phyloP scores from a whole-genome alignment of 2,329 filamentous ascomycete species.

The Phialocephala subalpina region DNA sequence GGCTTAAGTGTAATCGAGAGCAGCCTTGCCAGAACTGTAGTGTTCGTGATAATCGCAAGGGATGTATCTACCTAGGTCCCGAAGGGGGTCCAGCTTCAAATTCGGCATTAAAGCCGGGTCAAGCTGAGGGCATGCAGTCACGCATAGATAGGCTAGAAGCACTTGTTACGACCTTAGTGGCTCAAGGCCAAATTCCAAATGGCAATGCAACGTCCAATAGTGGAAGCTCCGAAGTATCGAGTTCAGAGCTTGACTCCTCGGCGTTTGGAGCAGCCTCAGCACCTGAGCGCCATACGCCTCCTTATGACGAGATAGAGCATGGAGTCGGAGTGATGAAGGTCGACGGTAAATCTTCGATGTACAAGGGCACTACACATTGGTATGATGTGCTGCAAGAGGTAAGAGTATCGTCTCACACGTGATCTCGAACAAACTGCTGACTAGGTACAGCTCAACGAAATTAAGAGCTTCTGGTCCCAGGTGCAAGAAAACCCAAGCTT shows the following conservation, averaged over 20 bases:
- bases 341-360: constrained; percentile 74
- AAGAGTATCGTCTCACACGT: constrained; percentile 29
- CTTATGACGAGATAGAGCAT: constrained; percentile 72
- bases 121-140: constrained; percentile 81
- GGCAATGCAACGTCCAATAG: constrained; percentile 46
- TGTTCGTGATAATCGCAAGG: constrained; percentile 79
- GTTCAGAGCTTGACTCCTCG: not conserved
- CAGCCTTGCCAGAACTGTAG: constrained; percentile 93
- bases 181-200: constrained; percentile 55
- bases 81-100: constrained; percentile 63
- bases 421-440: not conserved
- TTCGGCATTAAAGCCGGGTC: constrained; percentile 74
- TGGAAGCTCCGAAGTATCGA: constrained; percentile 44
- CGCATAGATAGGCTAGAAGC: constrained; percentile 45
- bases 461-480: constrained; percentile 74
- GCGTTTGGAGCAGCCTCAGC: not conserved
- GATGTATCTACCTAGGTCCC: constrained; percentile 82
- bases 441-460: constrained; percentile 29
- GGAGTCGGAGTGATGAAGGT: constrained; percentile 82
- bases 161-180: constrained; percentile 55
- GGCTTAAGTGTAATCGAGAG: constrained; percentile 88
- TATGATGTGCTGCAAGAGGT: constrained; percentile 76
- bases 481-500: constrained; percentile 66
- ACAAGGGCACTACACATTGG: constrained; percentile 84
- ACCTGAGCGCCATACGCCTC: constrained; percentile 56